phyloP scores from a whole-genome alignment of 176 grass and related monocot genomes.

The Oryza rufipogon region DNA sequence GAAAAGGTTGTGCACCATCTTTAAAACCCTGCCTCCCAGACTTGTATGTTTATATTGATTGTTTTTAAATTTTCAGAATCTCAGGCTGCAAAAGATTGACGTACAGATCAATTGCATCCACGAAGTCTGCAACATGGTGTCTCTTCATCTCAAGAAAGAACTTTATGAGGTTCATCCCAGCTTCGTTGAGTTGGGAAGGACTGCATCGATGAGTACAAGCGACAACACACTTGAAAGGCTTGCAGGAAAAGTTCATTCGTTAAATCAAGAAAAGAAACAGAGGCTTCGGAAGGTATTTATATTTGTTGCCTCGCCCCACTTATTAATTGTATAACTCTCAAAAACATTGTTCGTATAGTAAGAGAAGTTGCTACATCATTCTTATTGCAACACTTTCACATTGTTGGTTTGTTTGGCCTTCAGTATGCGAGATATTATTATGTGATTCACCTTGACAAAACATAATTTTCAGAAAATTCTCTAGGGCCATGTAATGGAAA shows the following conservation, averaged over 20 bases:
- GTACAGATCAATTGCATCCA: conserved; percentile 53
- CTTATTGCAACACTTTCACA: neutral
- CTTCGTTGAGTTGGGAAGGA: conserved; percentile 55
- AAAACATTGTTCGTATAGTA: neutral
- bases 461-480: conserved; percentile 10
- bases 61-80: conserved; percentile 58
- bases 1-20: conserved; percentile 64
- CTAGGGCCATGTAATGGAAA: neutral
- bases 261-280: conserved; percentile 80
- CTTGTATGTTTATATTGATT: conserved; percentile 29
- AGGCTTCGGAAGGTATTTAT: conserved; percentile 71
- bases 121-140: conserved; percentile 74
- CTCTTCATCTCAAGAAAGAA: conserved; percentile 65
- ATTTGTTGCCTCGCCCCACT: neutral
- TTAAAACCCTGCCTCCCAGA: neutral
- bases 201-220: conserved; percentile 60
- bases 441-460: neutral
- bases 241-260: conserved; percentile 48
- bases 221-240: conserved; percentile 66
- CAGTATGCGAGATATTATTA: conserved; percentile 8
- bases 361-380: conserved; percentile 1
- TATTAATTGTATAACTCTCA: neutral
- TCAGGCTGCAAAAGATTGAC: conserved; percentile 73
- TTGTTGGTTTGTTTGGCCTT: neutral
- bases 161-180: conserved; percentile 75